Evolutionary conservation across 1,139 yeast genomes (phyloP), one percentile per base, ranked within the genome.

Genomic region (Saccharomyces hybrid): DNA sequence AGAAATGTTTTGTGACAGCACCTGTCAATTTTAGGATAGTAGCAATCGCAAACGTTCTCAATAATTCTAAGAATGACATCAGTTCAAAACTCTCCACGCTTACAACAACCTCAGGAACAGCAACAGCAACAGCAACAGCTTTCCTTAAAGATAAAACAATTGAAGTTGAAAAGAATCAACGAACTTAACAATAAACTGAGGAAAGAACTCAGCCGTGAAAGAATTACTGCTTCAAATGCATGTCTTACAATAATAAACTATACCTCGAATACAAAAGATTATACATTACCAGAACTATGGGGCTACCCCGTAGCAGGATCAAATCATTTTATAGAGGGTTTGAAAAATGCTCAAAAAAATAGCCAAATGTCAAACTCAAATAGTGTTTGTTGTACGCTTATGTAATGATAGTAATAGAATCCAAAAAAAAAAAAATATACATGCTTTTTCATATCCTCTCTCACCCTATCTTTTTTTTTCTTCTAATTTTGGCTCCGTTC

Each of bases 221-320:
- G 95, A 56, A 80, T 84, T 8, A 81, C 84, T 42, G 87, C 89
- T 3, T 84, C 89, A 16, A 81, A 80, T 59, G 87, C 89, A 6
- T 81, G 87, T 47, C 70, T 78, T 63, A 76, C 69, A 59, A 76
- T 63, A 25, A 71, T 73, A 13, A 75, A 78, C 55, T 77, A 76
- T 56, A 73, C 78, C 5, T 72, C 76, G 47, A 75, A 73, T 31
- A 75, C 78, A 14, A 80, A 78, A 27, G 88, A 82, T 62, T 80
- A 77, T 60, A 70, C 80, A 34, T 64, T 82, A 8, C 82, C 86
- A 0, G 75, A 74, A 28, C 55, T 80, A 3, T 81, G 85, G 82
- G 77, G 77, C 3, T 73, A 73, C 54, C 68, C 80, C 51, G 70
- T 73, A 7, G 76, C 77, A 3, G 82, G 80, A 38, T 69, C 74